phyloP scores from a whole-genome alignment of 2,329 filamentous ascomycete species.

The Sphaerostilbella broomeana region DNA sequence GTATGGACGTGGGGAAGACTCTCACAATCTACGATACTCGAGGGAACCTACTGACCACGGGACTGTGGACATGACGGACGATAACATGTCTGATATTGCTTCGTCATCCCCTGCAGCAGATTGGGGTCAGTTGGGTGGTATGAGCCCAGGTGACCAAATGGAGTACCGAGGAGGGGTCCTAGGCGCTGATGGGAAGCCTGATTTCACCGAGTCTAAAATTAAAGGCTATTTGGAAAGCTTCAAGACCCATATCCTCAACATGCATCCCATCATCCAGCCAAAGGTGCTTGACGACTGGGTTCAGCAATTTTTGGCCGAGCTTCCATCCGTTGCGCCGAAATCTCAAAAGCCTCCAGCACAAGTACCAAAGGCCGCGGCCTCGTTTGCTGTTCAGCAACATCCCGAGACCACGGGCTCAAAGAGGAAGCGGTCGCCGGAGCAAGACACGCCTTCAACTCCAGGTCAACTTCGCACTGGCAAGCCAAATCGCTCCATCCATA shows the following conservation, averaged over 20 bases:
- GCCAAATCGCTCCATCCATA: slow-evolving; percentile 63
- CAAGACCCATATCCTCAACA: slow-evolving; percentile 55
- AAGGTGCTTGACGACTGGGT: slow-evolving; percentile 47
- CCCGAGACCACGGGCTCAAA: slow-evolving; percentile 36
- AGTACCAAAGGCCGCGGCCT: slow-evolving; percentile 23
- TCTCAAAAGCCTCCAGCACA: slow-evolving; percentile 21
- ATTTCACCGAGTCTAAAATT: slow-evolving; percentile 46
- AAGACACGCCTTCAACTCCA: slow-evolving; percentile 28
- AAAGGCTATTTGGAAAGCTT: slow-evolving; percentile 50
- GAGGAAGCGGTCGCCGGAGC: slow-evolving; percentile 48
- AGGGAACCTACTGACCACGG: slow-evolving; percentile 35
- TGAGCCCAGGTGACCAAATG: slow-evolving; percentile 38
- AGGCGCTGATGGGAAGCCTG: slow-evolving; percentile 43
- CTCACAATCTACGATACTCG: slow-evolving; percentile 29
- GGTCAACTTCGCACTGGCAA: slow-evolving; percentile 35
- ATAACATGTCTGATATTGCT: slow-evolving; percentile 43
- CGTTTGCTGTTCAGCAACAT: slow-evolving; percentile 27
- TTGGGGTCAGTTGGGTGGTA: slow-evolving; percentile 53
- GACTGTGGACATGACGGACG: slow-evolving; percentile 37
- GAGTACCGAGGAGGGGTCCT: slow-evolving; percentile 34
- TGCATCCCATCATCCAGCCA: slow-evolving; percentile 57
- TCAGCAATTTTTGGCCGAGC: slow-evolving; percentile 42
- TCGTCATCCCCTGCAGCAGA: slow-evolving; percentile 49
- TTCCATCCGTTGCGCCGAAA: slow-evolving; percentile 31
- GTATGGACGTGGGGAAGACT: slow-evolving; percentile 73